Base-by-base conservation (phyloP, 495 filamentous ascomycete genomes). In the Darksidea phi region DNA sequence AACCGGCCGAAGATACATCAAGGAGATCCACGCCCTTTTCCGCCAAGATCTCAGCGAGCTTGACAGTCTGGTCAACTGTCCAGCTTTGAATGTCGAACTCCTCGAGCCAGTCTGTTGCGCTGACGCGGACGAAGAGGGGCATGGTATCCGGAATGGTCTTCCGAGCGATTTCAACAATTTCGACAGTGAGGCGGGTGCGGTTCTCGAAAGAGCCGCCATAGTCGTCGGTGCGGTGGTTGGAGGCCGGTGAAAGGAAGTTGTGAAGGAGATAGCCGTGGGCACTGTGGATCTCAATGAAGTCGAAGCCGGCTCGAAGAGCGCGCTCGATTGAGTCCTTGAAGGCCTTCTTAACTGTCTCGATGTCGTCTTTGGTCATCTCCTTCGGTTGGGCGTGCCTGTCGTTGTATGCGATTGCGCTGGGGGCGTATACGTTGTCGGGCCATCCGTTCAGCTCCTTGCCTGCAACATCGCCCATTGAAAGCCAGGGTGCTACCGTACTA, bases 1-100 rank as follows among this genome's bases (percentile, higher is more conserved):
- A 86, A 13, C 87, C 90, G 4, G 80, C 87, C 0, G 85, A 84
- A 59, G 82, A 86, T 46, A 91, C 84, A 71, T 95, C 90, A 15
- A 93, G 73, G 2, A 93, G 70, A 72, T 93, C 90, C 23, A 95
- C 77, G 3, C 86, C 88, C 1, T 81, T 72, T 8, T 79, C 82
- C 0, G 86, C 80, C 0, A 91, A 78, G 24, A 86, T 69, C 63
- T 82, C 81, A 13, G 87, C 85, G 1, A 95, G 77, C 59, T 71
- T 64, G 49, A 84, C 78, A 21, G 80, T 87, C 37, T 88, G 74
- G 24, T 80, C 74, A 36, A 90, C 67, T 32, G 82, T 80, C 89
- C 88, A 92, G 41, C 80, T 80, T 11, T 82, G 82, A 24, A 77
- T 57, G 1, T 74, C 71, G 23, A 72, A 65, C 42, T 85, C 84